Conservation (phyloP, 2,329 filamentous ascomycete genomes). For the Diplodia sapinea region DNA sequence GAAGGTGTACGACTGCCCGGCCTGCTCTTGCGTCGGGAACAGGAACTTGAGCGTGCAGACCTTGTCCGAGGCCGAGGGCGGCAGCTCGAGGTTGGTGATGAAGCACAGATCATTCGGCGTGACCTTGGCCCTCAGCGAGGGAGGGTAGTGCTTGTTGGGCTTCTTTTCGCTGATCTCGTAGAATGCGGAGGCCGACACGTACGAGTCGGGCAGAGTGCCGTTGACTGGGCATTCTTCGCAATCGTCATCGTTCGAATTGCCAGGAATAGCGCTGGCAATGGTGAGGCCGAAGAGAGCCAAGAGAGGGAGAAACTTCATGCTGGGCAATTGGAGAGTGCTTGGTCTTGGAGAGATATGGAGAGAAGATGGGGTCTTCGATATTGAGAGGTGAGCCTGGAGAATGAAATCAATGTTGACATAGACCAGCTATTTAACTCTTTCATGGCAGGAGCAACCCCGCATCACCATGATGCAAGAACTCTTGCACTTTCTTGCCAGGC, state of each 20-base stretch:
- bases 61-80: conserved; percentile 36
- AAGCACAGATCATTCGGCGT: conserved; percentile 35
- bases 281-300: conserved; percentile 13
- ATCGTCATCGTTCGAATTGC: conserved; percentile 30
- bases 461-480: background rate
- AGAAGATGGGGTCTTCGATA: background rate
- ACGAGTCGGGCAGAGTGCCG: conserved; percentile 30
- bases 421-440: conserved; percentile 3
- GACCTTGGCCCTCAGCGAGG: conserved; percentile 31
- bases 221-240: conserved; percentile 32
- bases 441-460: background rate
- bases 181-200: conserved; percentile 32
- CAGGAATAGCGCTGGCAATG: conserved; percentile 14
- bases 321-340: background rate
- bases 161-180: conserved; percentile 33
- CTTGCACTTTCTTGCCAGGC: background rate
- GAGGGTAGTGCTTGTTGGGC: conserved; percentile 33
- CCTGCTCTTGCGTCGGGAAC: conserved; percentile 35
- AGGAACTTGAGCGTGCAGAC: conserved; percentile 43
- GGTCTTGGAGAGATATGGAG: background rate
- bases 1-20: conserved; percentile 31
- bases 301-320: conserved; percentile 18
- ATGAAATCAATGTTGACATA: background rate
- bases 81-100: conserved; percentile 35
- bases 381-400: background rate